Conservation (phyloP, 2,329 filamentous ascomycete genomes). For the Fonsecaea monophora region DNA sequence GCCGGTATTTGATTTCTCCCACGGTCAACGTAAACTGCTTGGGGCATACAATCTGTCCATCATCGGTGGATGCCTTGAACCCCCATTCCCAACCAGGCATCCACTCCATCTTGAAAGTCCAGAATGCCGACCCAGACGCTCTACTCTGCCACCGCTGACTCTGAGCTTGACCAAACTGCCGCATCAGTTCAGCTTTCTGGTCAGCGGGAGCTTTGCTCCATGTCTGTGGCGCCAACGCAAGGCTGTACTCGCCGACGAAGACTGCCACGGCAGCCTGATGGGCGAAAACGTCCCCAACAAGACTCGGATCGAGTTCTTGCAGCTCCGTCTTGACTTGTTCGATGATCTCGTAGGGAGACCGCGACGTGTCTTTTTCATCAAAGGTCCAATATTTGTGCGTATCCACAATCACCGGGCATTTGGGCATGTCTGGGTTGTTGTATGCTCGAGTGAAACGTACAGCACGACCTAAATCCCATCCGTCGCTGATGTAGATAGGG, state of each 20-base stretch:
- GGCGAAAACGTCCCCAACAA: constrained; percentile 54
- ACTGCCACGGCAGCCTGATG: constrained; percentile 58
- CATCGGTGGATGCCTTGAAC: constrained; percentile 60
- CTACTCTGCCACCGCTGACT: constrained; percentile 57
- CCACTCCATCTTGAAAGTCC: constrained; percentile 68
- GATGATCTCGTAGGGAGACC: constrained; percentile 61
- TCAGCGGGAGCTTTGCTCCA: constrained; percentile 56
- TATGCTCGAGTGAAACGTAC: constrained; percentile 55
- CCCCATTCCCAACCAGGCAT: constrained; percentile 69
- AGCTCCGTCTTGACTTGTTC: constrained; percentile 54
- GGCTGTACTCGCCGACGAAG: constrained; percentile 66
- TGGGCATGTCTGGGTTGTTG: constrained; percentile 44
- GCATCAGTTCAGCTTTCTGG: constrained; percentile 45
- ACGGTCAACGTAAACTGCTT: constrained; percentile 47
- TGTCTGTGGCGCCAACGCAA: constrained; percentile 60
- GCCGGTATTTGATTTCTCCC: constrained; percentile 47
- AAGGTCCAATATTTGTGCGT: constrained; percentile 68
- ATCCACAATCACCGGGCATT: constrained; percentile 62
- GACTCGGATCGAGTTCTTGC: constrained; percentile 50
- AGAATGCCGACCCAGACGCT: constrained; percentile 63
- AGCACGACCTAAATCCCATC: constrained; percentile 59
- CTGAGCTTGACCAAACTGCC: constrained; percentile 56
- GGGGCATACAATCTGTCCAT: constrained; percentile 52
- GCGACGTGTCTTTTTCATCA: constrained; percentile 58
- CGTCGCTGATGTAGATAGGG: constrained; percentile 65